Conservation (phyloP, 805 yeast species). For the Metschnikowia bowlesiae region DNA sequence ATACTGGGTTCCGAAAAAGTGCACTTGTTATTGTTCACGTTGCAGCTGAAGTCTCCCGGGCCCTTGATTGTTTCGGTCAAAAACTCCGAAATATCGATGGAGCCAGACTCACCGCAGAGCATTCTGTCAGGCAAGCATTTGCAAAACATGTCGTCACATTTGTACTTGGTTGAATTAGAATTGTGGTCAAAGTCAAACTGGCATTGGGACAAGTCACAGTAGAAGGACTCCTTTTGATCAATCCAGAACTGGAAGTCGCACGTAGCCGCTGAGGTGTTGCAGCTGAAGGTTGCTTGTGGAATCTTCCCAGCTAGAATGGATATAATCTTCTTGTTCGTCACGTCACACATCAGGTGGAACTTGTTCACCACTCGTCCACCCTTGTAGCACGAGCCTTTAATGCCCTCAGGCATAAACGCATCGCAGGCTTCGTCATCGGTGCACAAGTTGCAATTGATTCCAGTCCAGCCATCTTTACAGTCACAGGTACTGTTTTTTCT, state of each 20-base stretch:
- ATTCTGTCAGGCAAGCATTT: conserved; percentile 87
- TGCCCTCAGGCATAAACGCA: conserved; percentile 79
- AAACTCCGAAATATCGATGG: conserved; percentile 92
- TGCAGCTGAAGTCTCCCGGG: conserved; percentile 89
- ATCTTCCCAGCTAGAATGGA: conserved; percentile 71
- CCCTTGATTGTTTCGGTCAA: conserved; percentile 84
- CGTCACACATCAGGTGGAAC: conserved; percentile 90
- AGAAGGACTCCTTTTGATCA: conserved; percentile 83
- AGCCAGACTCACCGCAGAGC: conserved; percentile 92
- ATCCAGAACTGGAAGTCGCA: conserved; percentile 98
- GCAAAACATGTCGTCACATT: conserved; percentile 76
- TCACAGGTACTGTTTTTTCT: conserved; percentile 56
- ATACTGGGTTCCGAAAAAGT: conserved; percentile 90
- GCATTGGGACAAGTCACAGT: conserved; percentile 78
- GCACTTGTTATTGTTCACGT: conserved; percentile 57
- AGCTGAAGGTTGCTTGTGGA: conserved; percentile 91
- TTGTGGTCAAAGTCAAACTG: conserved; percentile 58
- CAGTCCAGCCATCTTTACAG: conserved; percentile 87
- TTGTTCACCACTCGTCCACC: conserved; percentile 78
- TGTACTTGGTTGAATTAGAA: conserved; percentile 67
- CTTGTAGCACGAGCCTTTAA: conserved; percentile 84
- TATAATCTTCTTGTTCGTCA: conserved; percentile 81
- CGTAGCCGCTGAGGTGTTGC: conserved; percentile 57
- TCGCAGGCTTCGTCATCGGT: conserved; percentile 70
- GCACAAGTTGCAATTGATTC: conserved; percentile 92